Percentiles rank a stretch among this genome's conserved stretches.
Evolutionary conservation across 345 rosid species (phyloP).

Genomic region (Eutrema heterophyllum): DNA sequence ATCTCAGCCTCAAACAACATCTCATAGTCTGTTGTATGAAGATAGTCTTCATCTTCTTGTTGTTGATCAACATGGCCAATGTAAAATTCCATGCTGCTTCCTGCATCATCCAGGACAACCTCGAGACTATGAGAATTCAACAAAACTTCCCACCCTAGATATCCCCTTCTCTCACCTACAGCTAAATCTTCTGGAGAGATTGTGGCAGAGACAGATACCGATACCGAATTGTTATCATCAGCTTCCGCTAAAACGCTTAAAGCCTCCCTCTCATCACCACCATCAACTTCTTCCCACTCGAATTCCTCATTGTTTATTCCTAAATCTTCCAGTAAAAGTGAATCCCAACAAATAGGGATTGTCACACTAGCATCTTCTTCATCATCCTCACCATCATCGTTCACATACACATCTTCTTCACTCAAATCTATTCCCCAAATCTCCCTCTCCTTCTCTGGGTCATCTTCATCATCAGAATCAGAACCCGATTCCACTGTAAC

Average conservation of each 20-base stretch:
- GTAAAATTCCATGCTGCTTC: constrained; percentile 41
- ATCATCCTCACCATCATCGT: constrained; percentile 26
- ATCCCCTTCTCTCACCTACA: constrained; percentile 47
- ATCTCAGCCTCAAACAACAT: constrained; percentile 72
- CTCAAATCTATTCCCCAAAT: constrained; percentile 22
- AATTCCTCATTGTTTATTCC: constrained; percentile 61
- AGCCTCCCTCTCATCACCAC: constrained; percentile 61
- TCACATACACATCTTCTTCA: constrained; percentile 42
- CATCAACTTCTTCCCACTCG: constrained; percentile 93
- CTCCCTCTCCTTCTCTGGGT: constrained; percentile 33
- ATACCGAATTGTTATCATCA: constrained; percentile 55
- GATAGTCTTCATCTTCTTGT: constrained; percentile 39
- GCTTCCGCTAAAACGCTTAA: constrained; percentile 51
- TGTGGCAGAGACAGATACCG: constrained; percentile 48
- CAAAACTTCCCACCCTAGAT: constrained; percentile 78
- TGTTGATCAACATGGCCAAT: constrained; percentile 12
- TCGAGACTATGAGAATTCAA: constrained; percentile 61
- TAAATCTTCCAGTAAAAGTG: constrained; percentile 60
- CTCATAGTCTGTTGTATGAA: constrained; percentile 61
- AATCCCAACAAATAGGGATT: constrained; percentile 69
- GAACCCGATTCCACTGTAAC: constrained; percentile 36
- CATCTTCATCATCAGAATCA: constrained; percentile 43
- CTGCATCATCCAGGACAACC: constrained; percentile 46
- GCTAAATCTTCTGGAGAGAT: constrained; percentile 53
- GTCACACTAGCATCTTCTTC: constrained; percentile 46